Base-by-base conservation (phyloP, 345 rosid species). In the Aethionema arabicum region DNA sequence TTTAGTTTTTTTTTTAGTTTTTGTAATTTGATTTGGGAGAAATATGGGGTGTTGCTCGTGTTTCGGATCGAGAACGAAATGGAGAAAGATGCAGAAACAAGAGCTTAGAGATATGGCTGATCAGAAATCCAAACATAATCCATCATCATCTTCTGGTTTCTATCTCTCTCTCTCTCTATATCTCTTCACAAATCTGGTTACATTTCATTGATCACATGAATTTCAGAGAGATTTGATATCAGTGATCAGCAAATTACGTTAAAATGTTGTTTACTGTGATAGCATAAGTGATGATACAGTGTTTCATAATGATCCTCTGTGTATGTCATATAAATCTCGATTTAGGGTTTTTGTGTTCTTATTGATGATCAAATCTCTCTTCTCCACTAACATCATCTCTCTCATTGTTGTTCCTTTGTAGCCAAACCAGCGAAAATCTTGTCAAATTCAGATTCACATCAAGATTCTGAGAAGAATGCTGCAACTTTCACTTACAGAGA, bases 1-100 rank as follows among this genome's bases (percentile, higher is more conserved):
- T 44, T 44, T 44, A 5, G 7, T 44, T 44, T 44, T 44, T 44
- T 44, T 44, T 44, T 44, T 44, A 5, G 7, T 44, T 44, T 44
- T 44, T 44, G n/a, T n/a, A 16, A 7, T 32, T 33, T 60, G 12
- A 12, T 66, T 38, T 8, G 27, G 4, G 27, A 31, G 15, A 45
- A 61, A 49, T 7, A 85, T 82, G 83, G 74, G 69, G 51, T 36
- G 8, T 32, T 82, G 93, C 65, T 70, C 74, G 5, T 86, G 96
- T 76, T 82, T 84, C 53, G 79, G 85, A 15, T 45, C 37, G 27
- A 64, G 62, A 61, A 66, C 36, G 6, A 56, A 3, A 52, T 11
- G 5, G 7, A 14, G 33, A 21, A n/a, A 0, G 33, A 46, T 5
- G 11, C 21, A 42, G 53, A 43, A 32, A 5, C 37, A 60, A 31